Evolutionary conservation across 495 filamentous ascomycete genomes (phyloP).

Genomic region (Xylaria scruposa): DNA sequence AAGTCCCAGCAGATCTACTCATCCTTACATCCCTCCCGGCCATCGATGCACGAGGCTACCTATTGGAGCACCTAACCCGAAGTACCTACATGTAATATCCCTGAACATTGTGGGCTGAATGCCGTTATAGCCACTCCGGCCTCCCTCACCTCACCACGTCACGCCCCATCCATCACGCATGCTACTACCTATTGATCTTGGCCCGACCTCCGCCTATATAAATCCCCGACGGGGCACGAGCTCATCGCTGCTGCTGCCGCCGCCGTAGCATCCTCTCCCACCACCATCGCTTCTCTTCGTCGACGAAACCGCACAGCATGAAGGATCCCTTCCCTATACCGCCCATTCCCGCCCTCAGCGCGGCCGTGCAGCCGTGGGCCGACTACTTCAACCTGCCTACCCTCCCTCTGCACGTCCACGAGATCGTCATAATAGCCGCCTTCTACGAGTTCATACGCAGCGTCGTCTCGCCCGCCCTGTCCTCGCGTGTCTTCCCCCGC

Average conservation of each 20-base stretch:
- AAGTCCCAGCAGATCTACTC: too few relatives aligned
- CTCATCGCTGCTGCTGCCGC: neutral
- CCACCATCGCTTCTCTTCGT: neutral
- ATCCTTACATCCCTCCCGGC: neutral
- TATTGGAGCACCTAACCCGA: neutral
- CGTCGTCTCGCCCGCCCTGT: constrained; percentile 77
- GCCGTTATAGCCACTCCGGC: neutral
- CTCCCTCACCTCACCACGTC: constrained; percentile 14
- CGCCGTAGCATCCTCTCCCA: neutral
- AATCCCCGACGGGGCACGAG: neutral
- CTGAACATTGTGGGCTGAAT: neutral
- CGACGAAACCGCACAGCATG: constrained; percentile 49
- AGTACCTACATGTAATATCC: neutral
- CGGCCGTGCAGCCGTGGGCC: constrained; percentile 63
- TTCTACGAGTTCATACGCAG: constrained; percentile 80
- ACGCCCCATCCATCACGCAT: constrained; percentile 23
- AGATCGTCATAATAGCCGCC: constrained; percentile 74
- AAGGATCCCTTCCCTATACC: constrained; percentile 74
- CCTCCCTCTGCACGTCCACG: constrained; percentile 86
- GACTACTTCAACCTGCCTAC: constrained; percentile 67
- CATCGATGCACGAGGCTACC: neutral
- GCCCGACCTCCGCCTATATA: constrained; percentile 11
- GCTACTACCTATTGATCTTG: neutral
- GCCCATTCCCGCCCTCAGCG: constrained; percentile 59
- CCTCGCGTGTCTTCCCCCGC: constrained; percentile 69